phyloP scores from a whole-genome alignment of 2,329 filamentous ascomycete species.

The Escovopsis sp. region DNA sequence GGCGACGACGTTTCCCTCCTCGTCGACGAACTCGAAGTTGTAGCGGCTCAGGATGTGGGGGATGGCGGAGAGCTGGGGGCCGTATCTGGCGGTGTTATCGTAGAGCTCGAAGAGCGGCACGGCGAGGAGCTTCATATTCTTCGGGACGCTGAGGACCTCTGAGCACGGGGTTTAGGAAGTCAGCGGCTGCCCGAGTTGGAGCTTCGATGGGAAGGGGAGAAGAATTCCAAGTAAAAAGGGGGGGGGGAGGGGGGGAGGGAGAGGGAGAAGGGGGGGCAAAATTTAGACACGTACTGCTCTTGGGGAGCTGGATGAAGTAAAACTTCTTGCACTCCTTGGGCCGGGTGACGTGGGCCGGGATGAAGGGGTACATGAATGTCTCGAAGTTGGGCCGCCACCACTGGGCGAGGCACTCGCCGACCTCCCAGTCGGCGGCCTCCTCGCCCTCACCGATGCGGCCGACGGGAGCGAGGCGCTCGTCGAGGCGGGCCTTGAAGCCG shows the following conservation, averaged over 20 bases:
- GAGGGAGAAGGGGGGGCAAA: not conserved
- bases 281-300: slow-evolving; percentile 54
- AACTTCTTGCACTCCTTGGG: slow-evolving; percentile 99
- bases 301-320: slow-evolving; percentile 88
- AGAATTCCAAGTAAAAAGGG: too few relatives aligned
- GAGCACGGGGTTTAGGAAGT: slow-evolving; percentile 6
- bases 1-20: slow-evolving; percentile 75
- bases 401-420: slow-evolving; percentile 88
- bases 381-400: slow-evolving; percentile 99
- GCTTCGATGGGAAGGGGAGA: too few relatives aligned
- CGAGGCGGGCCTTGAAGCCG: slow-evolving; percentile 87
- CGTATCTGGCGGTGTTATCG: slow-evolving; percentile 90
- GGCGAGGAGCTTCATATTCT: slow-evolving; percentile 98
- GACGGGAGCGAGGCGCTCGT: slow-evolving; percentile 88
- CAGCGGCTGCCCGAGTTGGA: not conserved
- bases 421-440: slow-evolving; percentile 76
- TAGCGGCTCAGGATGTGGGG: slow-evolving; percentile 89
- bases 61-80: slow-evolving; percentile 89
- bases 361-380: slow-evolving; percentile 99
- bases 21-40: slow-evolving; percentile 95
- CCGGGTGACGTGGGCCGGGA: slow-evolving; percentile 86
- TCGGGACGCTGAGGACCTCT: slow-evolving; percentile 93
- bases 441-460: slow-evolving; percentile 74
- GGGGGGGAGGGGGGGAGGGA: not conserved
- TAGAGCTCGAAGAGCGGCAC: slow-evolving; percentile 96